Evolutionary conservation across 352 stramenopile genomes (phyloP).

Genomic region (Porosira glacialis): DNA sequence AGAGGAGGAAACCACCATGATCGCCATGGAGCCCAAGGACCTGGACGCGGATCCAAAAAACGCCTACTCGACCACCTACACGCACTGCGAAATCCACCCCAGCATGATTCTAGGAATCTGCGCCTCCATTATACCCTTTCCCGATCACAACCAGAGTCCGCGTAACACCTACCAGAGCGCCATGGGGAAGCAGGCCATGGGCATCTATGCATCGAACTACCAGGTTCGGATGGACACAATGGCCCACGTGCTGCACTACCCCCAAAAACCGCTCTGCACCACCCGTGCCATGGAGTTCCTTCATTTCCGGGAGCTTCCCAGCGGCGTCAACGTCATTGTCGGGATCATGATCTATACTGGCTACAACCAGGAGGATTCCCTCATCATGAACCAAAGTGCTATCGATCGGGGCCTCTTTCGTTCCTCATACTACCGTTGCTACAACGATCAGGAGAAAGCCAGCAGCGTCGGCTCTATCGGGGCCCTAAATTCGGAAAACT

Average conservation of each 20-base stretch:
- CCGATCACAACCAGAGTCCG: constrained; percentile 99
- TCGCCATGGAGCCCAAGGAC: constrained; percentile 97
- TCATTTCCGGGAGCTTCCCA: constrained; percentile 96
- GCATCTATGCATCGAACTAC: constrained; percentile 99
- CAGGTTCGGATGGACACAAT: constrained; percentile 99
- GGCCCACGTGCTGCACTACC: constrained; percentile 99
- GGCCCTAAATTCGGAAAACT: constrained; percentile 84
- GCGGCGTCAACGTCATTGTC: constrained; percentile 96
- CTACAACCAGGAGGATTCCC: constrained; percentile 99
- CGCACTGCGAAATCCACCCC: constrained; percentile 99
- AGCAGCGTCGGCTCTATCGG: constrained; percentile 67
- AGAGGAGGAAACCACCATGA: constrained; percentile 99
- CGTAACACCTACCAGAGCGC: constrained; percentile 97
- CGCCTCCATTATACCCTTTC: constrained; percentile 99
- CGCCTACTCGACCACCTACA: constrained; percentile 91
- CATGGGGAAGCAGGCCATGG: constrained; percentile 99
- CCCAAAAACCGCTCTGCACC: constrained; percentile 98
- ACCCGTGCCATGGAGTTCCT: constrained; percentile 99
- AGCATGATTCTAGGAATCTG: constrained; percentile 99
- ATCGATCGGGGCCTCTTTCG: constrained; percentile 99
- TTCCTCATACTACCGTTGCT: constrained; percentile 98
- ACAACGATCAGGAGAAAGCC: constrained; percentile 90
- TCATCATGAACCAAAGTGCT: constrained; percentile 99
- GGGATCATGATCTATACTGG: constrained; percentile 91
- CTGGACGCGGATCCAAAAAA: constrained; percentile 70